phyloP scores from a whole-genome alignment of 768 basidiomycete species.

The Hericium erinaceus region DNA sequence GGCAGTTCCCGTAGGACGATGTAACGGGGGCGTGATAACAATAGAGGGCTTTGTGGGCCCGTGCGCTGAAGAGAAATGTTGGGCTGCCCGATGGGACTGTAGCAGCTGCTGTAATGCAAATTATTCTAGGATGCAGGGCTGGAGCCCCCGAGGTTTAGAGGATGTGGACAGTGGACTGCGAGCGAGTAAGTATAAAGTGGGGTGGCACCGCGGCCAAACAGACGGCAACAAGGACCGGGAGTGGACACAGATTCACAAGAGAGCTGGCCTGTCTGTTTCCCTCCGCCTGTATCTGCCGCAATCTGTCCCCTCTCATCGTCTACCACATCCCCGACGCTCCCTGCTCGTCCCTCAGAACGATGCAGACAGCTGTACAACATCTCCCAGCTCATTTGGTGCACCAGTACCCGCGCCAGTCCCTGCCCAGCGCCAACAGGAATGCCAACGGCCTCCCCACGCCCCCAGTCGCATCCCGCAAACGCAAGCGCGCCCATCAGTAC shows the following conservation, averaged over 20 bases:
- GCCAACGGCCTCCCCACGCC: conserved; percentile 55
- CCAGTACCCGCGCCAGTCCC: conserved; percentile 54
- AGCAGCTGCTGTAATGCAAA: no score
- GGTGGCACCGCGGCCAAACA: conserved; percentile 18
- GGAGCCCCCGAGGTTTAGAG: no score
- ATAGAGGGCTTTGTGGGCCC: no score
- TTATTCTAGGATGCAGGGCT: no score
- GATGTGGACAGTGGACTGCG: no score
- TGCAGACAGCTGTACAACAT: conserved; percentile 70
- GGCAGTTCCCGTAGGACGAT: no score
- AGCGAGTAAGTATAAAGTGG: conserved; percentile 10
- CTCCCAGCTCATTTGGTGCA: conserved; percentile 51
- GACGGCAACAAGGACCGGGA: conserved; percentile 10
- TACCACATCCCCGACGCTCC: conserved; percentile 40
- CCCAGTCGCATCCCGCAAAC: conserved; percentile 66
- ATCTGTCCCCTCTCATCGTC: conserved; percentile 11
- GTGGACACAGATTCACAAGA: conserved; percentile 9
- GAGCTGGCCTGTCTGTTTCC: conserved; percentile 11
- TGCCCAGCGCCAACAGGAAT: conserved; percentile 32
- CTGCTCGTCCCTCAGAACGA: conserved; percentile 39
- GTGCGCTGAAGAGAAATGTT: no score
- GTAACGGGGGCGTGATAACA: no score
- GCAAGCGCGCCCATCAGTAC: conserved; percentile 73
- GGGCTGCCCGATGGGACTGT: no score
- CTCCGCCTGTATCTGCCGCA: not conserved